Evolutionary conservation across 352 stramenopile genomes (phyloP).

Genomic region (Hyaloperonospora arabidopsidis): DNA sequence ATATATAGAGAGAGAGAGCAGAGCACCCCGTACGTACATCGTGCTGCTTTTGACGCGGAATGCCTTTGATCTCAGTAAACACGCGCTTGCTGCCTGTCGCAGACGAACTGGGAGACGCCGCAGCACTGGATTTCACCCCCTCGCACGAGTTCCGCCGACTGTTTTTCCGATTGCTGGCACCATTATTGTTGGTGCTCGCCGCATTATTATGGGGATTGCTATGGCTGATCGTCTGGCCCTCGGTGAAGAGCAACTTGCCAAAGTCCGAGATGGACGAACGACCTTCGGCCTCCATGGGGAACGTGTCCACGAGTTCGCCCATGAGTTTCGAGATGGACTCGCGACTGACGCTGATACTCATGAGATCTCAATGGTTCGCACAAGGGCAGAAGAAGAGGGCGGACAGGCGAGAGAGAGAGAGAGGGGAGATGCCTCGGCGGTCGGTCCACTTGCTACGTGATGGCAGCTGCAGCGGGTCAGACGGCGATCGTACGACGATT

Average conservation of each 20-base stretch:
- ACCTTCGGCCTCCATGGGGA: constrained; percentile 67
- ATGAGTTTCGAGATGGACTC: constrained; percentile 84
- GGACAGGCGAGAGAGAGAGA: too few species aligned
- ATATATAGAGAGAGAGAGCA: too few species aligned
- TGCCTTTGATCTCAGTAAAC: constrained; percentile 79
- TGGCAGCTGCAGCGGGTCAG: too few species aligned
- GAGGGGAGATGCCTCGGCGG: too few species aligned
- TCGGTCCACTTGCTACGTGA: too few species aligned
- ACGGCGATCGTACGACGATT: constrained; percentile 5
- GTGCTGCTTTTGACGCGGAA: constrained; percentile 74
- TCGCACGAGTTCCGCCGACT: too few species aligned
- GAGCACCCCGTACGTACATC: constrained; percentile 49
- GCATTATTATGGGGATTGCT: neutral
- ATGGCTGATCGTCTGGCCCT: constrained; percentile 36
- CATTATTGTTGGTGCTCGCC: neutral
- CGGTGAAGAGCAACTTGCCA: constrained; percentile 78
- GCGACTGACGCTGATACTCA: constrained; percentile 73
- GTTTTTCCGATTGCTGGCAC: too few species aligned
- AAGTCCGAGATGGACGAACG: constrained; percentile 82
- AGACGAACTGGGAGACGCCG: neutral
- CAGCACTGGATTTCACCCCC: neutral
- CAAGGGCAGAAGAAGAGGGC: too few species aligned
- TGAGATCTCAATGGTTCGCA: constrained; percentile 7
- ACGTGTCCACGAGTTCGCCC: constrained; percentile 74
- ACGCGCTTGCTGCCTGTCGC: constrained; percentile 59